Evolutionary conservation across 1,284 basidiomycete species (phyloP).

Genomic region (Cronartium quercuum): DNA sequence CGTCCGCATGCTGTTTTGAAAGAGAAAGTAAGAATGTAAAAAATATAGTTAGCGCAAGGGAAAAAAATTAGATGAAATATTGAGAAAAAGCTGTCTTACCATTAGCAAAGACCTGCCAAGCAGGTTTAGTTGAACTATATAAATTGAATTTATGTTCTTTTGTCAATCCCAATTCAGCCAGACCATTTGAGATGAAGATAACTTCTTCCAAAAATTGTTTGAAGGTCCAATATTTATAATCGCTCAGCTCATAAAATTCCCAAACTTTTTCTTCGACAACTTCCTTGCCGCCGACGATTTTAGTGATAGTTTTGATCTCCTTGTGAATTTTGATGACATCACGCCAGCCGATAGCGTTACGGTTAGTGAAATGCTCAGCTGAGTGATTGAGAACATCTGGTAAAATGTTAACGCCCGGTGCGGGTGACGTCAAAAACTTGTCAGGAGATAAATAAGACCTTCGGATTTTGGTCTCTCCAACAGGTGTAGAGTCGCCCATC

Average conservation of each 20-base stretch:
- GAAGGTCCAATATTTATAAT: conserved; percentile 73
- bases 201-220: conserved; percentile 63
- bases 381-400: conserved; percentile 71
- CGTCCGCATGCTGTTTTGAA: conserved; percentile 58
- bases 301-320: conserved; percentile 82
- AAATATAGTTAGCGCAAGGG: not conserved
- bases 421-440: conserved; percentile 65
- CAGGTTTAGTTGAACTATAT: conserved; percentile 62
- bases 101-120: conserved; percentile 86
- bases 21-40: not conserved
- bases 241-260: conserved; percentile 88
- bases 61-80: too few relatives aligned
- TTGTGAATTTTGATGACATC: conserved; percentile 67
- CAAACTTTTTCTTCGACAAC: conserved; percentile 82
- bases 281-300: conserved; percentile 62
- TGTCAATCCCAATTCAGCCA: conserved; percentile 66
- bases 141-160: conserved; percentile 80
- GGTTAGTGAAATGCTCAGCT: conserved; percentile 65
- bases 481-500: conserved; percentile 1
- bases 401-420: conserved; percentile 73
- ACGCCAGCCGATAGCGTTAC: conserved; percentile 71
- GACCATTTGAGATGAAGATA: conserved; percentile 63
- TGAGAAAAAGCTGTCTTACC: conserved; percentile 43
- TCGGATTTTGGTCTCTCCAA: conserved; percentile 62
- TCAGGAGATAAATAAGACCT: conserved; percentile 64